These are phyloP conservation scores for Cutaneotrichosporon daszewskae DNA, from an alignment of 1,284 basidiomycete species.

Conservation along the genomic window DNA sequence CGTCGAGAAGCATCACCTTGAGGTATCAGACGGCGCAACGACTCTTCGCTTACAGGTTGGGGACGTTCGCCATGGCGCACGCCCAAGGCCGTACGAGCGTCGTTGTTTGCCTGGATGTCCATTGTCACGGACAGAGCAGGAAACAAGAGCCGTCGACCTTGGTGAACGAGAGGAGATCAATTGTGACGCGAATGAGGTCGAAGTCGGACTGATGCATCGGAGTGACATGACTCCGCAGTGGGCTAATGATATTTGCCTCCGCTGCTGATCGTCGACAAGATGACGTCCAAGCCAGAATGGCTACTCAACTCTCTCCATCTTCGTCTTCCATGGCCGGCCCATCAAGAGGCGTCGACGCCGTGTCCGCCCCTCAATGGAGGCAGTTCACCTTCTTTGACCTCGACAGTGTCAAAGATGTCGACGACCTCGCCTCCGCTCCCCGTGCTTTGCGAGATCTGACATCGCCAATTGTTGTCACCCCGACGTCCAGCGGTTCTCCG, in stretches of 20 bases:
- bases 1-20: background rate
- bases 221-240: too few species aligned
- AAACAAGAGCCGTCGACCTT: too few species aligned
- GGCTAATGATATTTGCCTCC: too few species aligned
- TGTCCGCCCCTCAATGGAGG: slow-evolving; percentile 54
- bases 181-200: too few species aligned
- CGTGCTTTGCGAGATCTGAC: slow-evolving; percentile 58
- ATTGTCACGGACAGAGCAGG: slow-evolving; percentile 1
- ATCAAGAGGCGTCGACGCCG: slow-evolving; percentile 8
- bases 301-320: too few species aligned
- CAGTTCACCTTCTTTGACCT: slow-evolving; percentile 59
- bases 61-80: slow-evolving; percentile 33
- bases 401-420: slow-evolving; percentile 67
- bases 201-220: too few species aligned
- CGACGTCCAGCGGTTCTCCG: slow-evolving; percentile 34
- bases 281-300: too few species aligned
- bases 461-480: slow-evolving; percentile 31
- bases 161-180: too few species aligned
- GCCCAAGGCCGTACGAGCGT: slow-evolving; percentile 33
- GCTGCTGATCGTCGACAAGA: too few species aligned
- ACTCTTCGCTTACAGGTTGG: background rate
- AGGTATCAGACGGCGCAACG: too few species aligned
- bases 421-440: slow-evolving; percentile 68
- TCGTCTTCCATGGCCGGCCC: slow-evolving; percentile 17
- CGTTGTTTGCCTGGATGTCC: slow-evolving; percentile 17